Evolutionary conservation across 2,329 filamentous ascomycete genomes (phyloP).

Genomic region (Aspergillus pseudoglaucus): DNA sequence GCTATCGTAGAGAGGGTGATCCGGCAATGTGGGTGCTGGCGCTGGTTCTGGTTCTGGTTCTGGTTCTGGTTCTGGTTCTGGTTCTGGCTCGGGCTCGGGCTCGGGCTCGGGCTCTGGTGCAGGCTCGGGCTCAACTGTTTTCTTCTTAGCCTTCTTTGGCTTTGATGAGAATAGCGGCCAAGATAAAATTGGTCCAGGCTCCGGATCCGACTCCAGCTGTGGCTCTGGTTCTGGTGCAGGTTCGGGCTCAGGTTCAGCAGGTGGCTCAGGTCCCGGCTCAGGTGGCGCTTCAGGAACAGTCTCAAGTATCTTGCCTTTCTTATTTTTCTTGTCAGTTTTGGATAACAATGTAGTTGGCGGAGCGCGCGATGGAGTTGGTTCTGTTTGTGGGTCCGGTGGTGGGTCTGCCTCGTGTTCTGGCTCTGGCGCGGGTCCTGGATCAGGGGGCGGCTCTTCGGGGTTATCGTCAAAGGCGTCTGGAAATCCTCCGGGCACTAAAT

Average conservation of each 20-base stretch:
- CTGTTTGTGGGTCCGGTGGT: slow-evolving; percentile 16
- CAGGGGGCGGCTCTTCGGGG: slow-evolving; percentile 17
- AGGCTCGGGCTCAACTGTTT: not conserved
- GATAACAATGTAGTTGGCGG: not conserved
- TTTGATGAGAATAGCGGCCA: not conserved
- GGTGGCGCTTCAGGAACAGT: not conserved
- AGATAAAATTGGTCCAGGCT: slow-evolving; percentile 11
- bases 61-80: slow-evolving; percentile 2
- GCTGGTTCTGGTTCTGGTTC: slow-evolving; percentile 18
- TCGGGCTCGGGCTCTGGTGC: not conserved
- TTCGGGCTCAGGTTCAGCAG: slow-evolving; percentile 24
- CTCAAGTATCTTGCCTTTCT: not conserved
- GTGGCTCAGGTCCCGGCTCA: slow-evolving; percentile 16
- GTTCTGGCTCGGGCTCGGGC: not conserved
- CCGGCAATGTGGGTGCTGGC: slow-evolving; percentile 23
- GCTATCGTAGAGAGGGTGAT: slow-evolving; percentile 31
- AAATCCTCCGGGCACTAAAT: slow-evolving; percentile 53
- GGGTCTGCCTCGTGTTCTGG: slow-evolving; percentile 28
- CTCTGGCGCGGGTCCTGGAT: slow-evolving; percentile 21
- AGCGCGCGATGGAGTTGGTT: slow-evolving; percentile 5
- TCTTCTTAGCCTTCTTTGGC: not conserved
- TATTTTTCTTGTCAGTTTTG: not conserved
- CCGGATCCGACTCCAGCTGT: slow-evolving; percentile 15
- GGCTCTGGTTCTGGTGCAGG: slow-evolving; percentile 27
- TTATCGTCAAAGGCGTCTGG: slow-evolving; percentile 47